Base-by-base conservation (phyloP, 2,329 filamentous ascomycete genomes). In the Xylaria digitata region DNA sequence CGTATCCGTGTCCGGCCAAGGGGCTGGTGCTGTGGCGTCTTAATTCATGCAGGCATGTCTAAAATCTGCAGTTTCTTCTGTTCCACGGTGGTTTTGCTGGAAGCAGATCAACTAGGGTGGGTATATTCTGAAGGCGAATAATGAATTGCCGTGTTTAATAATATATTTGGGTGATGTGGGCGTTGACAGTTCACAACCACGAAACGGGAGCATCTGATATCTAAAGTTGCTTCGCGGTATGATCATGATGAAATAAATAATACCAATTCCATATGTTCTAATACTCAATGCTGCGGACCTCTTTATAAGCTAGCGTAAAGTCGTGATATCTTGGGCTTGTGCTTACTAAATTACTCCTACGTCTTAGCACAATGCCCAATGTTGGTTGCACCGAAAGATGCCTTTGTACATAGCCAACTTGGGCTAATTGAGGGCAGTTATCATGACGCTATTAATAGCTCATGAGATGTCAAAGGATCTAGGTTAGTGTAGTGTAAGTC, bases 1-100 rank as follows among this genome's bases (percentile, higher is more conserved):
- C 62, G 81, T 76, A 5, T 81, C 80, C 6, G 77, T 79, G 6
- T 77, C 77, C 8, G 59, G 69, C 61, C 62, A 70, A 66, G 70
- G 66, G 61, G 34, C 45, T 62, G 50, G 40, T 9, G 37, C 37
- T 58, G n/a, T 67, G 11, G 37, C 56, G 30, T 21, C 64, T 17
- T 59, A 49, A 50, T 26, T 19, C 7, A 26, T 26, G 60, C 26
- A 30, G 23, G n/a, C 13, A 19, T 53, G 11, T 34, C n/a, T 57
- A 21, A n/a, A 32, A 11, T 40, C 49, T 15, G 19, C 26, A 42
- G 8, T 42, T 59, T 17, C 3, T 40, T n/a, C n/a, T 23, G 19
- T 49, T 48, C 21, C 34, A 42, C 15, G 43, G 23, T 19, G 17
- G 8, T 19, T 21, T 13, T 46, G 23, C 6, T 48, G 23, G 64